A percentile compares a stretch with the other conserved stretches of the same genome.
Evolutionary conservation across 179 eudicot genomes (phyloP).

Genomic region (Camellia oleifera): DNA sequence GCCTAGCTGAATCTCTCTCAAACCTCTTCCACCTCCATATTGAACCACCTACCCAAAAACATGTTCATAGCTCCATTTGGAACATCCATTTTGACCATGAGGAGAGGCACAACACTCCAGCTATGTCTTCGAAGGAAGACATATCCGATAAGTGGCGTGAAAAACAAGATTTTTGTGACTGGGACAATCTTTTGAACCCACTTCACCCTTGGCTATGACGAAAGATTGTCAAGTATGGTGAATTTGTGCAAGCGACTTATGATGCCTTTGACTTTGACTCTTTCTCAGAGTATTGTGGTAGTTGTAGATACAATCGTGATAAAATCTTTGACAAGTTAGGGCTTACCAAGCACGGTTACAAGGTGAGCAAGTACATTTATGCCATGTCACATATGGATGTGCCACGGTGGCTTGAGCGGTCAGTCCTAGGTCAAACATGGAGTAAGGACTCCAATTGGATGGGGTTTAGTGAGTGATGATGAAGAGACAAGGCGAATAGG

Average conservation of each 20-base stretch:
- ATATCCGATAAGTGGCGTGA: no score
- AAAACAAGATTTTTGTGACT: no score
- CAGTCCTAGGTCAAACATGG: slow-evolving; percentile 51
- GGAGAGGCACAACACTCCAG: no score
- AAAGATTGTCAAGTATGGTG: slow-evolving; percentile 74
- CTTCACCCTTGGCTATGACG: slow-evolving; percentile 51
- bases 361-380: slow-evolving; percentile 58
- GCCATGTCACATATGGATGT: slow-evolving; percentile 73
- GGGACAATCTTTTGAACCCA: slow-evolving; percentile 26
- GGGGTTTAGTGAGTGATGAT: slow-evolving; percentile 71
- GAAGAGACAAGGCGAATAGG: slow-evolving; percentile 53
- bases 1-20: no score
- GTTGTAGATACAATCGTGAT: slow-evolving; percentile 48
- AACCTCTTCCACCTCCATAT: no score
- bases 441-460: slow-evolving; percentile 81
- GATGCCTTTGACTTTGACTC: slow-evolving; percentile 74
- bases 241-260: slow-evolving; percentile 76
- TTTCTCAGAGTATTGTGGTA: slow-evolving; percentile 68
- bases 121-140: no score
- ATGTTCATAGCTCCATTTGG: no score
- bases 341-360: slow-evolving; percentile 42
- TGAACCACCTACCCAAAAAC: no score
- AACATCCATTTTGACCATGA: no score
- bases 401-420: slow-evolving; percentile 57
- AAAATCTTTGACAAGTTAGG: slow-evolving; percentile 53